Evolutionary conservation across 23 red algal species (phyloP).

Genomic region (Chondrus crispus): DNA sequence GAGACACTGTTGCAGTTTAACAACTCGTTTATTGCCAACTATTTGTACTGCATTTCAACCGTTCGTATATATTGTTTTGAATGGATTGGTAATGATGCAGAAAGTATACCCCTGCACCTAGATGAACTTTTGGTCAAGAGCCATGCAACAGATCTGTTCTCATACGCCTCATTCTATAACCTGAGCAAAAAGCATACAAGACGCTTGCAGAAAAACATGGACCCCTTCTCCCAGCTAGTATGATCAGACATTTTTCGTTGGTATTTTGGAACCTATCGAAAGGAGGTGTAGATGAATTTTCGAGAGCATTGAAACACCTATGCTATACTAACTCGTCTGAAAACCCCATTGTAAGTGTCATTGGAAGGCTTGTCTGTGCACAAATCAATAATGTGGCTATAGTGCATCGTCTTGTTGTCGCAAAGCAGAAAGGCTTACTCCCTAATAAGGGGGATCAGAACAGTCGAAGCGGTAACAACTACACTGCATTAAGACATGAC

Average conservation of each 20-base stretch:
- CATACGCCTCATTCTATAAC: not conserved
- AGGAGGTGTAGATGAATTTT: constrained; percentile 10
- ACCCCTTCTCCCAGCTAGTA: not conserved
- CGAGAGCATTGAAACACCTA: not conserved
- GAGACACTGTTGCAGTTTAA: not conserved
- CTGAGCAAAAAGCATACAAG: not conserved
- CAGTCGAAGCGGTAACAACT: not conserved
- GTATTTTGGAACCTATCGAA: not conserved
- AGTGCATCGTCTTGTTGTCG: not conserved
- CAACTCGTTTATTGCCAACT: not conserved
- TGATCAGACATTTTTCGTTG: not conserved
- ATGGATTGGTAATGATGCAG: not conserved
- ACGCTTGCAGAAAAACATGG: not conserved
- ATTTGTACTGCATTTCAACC: not conserved
- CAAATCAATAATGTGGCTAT: not conserved
- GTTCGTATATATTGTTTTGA: not conserved
- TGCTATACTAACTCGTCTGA: constrained; percentile 19
- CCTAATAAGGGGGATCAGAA: not conserved
- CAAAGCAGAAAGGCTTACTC: not conserved
- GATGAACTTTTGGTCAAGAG: not conserved
- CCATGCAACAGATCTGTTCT: not conserved
- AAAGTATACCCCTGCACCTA: not conserved
- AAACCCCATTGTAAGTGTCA: constrained; percentile 20
- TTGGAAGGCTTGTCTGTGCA: not conserved
- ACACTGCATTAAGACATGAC: not conserved